These are phyloP conservation scores for Microcyclosporella mali DNA, from an alignment of 2,329 filamentous ascomycete species.

Conservation along the genomic window DNA sequence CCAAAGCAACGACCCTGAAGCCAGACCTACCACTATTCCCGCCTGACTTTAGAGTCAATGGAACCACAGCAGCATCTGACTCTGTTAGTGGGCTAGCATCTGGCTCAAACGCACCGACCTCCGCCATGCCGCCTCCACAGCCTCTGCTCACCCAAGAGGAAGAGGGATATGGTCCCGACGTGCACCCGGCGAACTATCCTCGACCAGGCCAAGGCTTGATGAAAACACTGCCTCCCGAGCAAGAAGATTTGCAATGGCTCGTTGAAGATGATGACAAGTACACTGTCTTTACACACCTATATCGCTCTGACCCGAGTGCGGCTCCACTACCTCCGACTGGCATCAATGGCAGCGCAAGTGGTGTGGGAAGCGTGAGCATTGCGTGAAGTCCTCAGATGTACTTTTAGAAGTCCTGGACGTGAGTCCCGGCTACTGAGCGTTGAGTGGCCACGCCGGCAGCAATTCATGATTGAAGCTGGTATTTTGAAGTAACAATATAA, in stretches of 20 bases:
- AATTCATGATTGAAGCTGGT: too few relatives aligned
- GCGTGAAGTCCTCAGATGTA: too few relatives aligned
- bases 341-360: too few relatives aligned
- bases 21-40: conserved; percentile 62
- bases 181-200: conserved; percentile 54
- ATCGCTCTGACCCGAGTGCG: conserved; percentile 6
- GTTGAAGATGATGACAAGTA: conserved; percentile 51
- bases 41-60: conserved; percentile 23
- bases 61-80: conserved; percentile 6
- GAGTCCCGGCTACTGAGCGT: too few relatives aligned
- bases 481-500: too few relatives aligned
- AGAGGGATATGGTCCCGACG: conserved; percentile 48
- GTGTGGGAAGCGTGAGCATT: too few relatives aligned
- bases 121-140: background rate
- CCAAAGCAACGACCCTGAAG: conserved; percentile 55
- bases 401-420: too few relatives aligned
- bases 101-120: conserved; percentile 2
- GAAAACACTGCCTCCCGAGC: conserved; percentile 48
- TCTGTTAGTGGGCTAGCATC: conserved; percentile 14
- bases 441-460: too few relatives aligned
- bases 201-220: conserved; percentile 56
- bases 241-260: conserved; percentile 56
- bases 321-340: too few relatives aligned
- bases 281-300: conserved; percentile 51
- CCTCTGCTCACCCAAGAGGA: conserved; percentile 34